Evolutionary conservation across 352 stramenopile genomes (phyloP), one percentile per base, ranked within the genome.

Genomic region (Phytophthora sp.): DNA sequence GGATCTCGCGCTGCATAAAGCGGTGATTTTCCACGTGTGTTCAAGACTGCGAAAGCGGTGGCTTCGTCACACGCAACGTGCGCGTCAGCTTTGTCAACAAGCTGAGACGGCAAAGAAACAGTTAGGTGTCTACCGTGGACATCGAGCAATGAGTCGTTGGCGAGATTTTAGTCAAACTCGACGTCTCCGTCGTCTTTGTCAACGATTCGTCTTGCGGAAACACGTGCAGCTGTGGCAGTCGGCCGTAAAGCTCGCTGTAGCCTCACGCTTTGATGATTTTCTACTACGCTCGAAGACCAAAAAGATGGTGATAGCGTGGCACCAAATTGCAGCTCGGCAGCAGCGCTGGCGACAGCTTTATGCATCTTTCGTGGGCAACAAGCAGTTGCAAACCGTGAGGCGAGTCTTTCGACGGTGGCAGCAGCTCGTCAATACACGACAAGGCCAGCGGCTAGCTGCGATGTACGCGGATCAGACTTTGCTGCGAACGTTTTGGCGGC

Each of bases 161-260:
- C 49, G 36, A n/a, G 24, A 49, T 1, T 56, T 46, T 21, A 73
- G 59, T 47, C 26, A 11, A 6, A 13, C 30, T 4, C 26, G 36
- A 15, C 49, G 23, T 1, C 36, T 80, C 0, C 52, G 39, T 21
- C 50, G 66, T 12, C 57, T 67, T 1, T 73, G 69, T 36, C 36
- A 41, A 4, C 41, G 29, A 1, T 88, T 88, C 47, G 69, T 81
- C 1, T 36, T 78, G 24, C 58, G 44, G 7, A 87, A 86, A 29
- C 66, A 82, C 45, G 21, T 89, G 20, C 35, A 21, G 5, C 13
- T 36, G 26, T 89, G 80, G 82, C 72, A 64, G 27, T 62, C 23
- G 26, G 38, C 58, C 18, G 68, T 65, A 13, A 72, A 80, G 23
- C 11, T 69, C 4, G 55, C 33, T 0, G 12, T 89, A 13, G 82